These are phyloP conservation scores for Arabidopsis arenosa DNA, from an alignment of 345 rosid species.

Conservation along the genomic window DNA sequence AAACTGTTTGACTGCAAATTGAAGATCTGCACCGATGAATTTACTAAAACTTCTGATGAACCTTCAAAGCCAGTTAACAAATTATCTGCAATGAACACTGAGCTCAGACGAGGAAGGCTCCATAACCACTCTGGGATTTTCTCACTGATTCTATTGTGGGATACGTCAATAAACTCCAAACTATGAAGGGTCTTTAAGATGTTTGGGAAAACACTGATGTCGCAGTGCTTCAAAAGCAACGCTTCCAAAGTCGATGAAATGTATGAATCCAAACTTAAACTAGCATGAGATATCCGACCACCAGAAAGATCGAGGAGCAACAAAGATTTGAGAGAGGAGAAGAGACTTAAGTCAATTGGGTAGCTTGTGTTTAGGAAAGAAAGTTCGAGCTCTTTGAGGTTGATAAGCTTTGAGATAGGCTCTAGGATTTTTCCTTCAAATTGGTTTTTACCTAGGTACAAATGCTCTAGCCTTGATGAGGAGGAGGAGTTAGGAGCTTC, in stretches of 20 bases:
- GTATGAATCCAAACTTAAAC: not conserved
- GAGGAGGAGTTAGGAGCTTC: not conserved
- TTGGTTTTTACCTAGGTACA: not conserved
- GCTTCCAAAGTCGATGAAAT: not conserved
- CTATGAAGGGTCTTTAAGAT: not conserved
- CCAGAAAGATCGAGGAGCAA: not conserved
- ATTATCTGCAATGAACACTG: not conserved
- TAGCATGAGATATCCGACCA: not conserved
- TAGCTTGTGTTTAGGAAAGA: not conserved
- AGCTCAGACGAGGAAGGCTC: not conserved
- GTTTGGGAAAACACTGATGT: not conserved
- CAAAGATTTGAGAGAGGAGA: constrained; percentile 5
- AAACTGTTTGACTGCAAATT: rapidly evolving
- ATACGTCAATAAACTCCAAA: not conserved
- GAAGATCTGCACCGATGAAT: not conserved
- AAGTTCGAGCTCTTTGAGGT: not conserved
- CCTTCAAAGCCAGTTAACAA: not conserved
- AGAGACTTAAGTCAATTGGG: not conserved
- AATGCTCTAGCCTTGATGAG: not conserved
- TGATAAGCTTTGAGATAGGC: constrained; percentile 2
- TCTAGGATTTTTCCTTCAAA: not conserved
- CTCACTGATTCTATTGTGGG: not conserved
- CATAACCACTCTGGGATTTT: not conserved
- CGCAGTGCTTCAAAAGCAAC: not conserved
- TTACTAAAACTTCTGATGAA: not conserved